A percentile compares a stretch with the other conserved stretches of the same genome.
Evolutionary conservation across 768 basidiomycete genomes (phyloP).

Genomic region (Psilocybe subaeruginosa): DNA sequence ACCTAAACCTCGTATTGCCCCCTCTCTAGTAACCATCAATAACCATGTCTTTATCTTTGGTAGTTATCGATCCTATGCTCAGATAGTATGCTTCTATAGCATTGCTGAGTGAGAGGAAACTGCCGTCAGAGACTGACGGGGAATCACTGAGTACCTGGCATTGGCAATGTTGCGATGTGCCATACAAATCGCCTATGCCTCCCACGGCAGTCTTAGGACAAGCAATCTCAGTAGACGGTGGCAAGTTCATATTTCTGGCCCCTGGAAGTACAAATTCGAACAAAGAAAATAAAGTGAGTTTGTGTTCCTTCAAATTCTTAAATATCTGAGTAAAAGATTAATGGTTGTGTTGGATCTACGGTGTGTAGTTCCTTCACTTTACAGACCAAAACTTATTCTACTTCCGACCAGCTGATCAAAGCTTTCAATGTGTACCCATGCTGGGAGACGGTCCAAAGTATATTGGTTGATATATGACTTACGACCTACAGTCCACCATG

Average conservation of each 20-base stretch:
- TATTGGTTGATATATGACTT: constrained; percentile 21
- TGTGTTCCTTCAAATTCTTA: background rate
- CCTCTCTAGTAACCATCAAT: constrained; percentile 24
- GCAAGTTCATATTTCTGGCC: constrained; percentile 27
- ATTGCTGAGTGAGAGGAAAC: constrained; percentile 15
- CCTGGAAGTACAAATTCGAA: constrained; percentile 18
- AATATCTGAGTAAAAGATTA: background rate
- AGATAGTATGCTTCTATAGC: constrained; percentile 19
- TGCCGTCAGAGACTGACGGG: background rate
- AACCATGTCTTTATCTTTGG: constrained; percentile 30
- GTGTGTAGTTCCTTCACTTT: constrained; percentile 10
- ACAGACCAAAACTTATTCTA: constrained; percentile 16
- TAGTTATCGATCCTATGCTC: constrained; percentile 17
- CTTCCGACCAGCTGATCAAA: constrained; percentile 24
- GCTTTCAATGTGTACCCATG: constrained; percentile 19
- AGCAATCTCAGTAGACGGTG: constrained; percentile 24
- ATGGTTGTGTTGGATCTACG: background rate
- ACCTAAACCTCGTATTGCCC: constrained; percentile 17
- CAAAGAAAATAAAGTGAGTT: background rate
- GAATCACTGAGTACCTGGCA: constrained; percentile 15
- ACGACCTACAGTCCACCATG: background rate
- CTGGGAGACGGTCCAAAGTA: constrained; percentile 22
- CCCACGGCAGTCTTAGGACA: constrained; percentile 10
- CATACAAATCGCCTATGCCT: constrained; percentile 18
- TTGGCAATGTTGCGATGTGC: constrained; percentile 21